Conservation (phyloP, 2,329 filamentous ascomycete genomes). For the Aureobasidium lini region DNA sequence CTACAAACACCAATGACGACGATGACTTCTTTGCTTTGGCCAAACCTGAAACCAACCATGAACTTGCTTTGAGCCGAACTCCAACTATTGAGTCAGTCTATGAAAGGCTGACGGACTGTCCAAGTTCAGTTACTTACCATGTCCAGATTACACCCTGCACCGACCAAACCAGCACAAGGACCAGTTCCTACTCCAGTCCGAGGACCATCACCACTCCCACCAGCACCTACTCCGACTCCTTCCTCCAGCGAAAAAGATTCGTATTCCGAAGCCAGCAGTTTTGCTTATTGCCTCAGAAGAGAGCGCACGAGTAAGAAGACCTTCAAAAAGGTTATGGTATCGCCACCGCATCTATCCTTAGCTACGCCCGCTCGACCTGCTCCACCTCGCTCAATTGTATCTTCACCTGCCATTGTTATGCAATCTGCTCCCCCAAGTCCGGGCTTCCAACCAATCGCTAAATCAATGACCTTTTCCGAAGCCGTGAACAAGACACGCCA, state of each 20-base stretch:
- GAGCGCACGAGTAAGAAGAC: background rate
- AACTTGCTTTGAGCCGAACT: background rate
- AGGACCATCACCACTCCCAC: background rate
- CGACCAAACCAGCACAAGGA: background rate
- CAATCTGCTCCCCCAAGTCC: background rate
- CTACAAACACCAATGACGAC: background rate
- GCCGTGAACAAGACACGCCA: background rate
- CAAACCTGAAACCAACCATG: background rate
- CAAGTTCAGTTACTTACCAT: background rate
- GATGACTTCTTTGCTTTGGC: background rate
- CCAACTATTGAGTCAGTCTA: conserved; percentile 1
- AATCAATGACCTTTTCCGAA: conserved; percentile 9
- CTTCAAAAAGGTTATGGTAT: conserved; percentile 5
- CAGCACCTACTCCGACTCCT: background rate
- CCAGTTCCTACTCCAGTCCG: no score
- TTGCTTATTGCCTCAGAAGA: background rate
- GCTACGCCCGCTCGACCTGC: background rate
- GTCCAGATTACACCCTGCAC: conserved; percentile 7
- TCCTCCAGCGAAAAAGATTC: background rate
- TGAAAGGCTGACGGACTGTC: background rate
- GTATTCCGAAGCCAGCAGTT: conserved; percentile 11
- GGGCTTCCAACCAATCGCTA: background rate
- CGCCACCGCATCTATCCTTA: conserved; percentile 1
- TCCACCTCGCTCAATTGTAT: background rate
- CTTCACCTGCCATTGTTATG: conserved; percentile 10